Conservation (phyloP, 2,329 filamentous ascomycete species). For the Alternaria sp. region DNA sequence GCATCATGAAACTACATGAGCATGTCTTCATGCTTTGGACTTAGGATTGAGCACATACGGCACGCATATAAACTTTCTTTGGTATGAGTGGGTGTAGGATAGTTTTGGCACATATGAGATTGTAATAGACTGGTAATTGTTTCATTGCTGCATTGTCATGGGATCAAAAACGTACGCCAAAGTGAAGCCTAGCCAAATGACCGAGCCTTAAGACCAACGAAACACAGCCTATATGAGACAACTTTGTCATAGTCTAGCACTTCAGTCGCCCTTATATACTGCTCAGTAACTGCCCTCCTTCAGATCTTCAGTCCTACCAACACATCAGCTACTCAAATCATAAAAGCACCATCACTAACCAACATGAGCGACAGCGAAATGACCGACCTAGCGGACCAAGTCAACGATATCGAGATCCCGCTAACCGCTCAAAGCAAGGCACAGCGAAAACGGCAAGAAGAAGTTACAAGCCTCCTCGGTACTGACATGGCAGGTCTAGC, state of each 20-base stretch:
- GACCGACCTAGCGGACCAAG: background rate
- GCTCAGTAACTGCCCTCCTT: background rate
- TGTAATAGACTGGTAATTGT: background rate
- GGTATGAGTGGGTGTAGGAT: background rate
- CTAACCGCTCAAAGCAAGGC: background rate
- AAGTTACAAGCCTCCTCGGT: background rate
- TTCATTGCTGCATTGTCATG: background rate
- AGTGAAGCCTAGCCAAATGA: background rate
- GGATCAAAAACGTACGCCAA: background rate
- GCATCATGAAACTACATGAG: no score
- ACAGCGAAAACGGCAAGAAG: background rate
- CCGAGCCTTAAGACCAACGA: background rate
- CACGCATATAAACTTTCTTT: background rate
- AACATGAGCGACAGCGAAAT: background rate
- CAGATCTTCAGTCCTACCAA: background rate
- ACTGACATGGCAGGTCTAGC: background rate
- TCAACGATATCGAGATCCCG: background rate
- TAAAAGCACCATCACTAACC: background rate
- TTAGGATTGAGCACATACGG: no score
- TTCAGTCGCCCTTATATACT: background rate
- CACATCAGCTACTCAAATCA: background rate
- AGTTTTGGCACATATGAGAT: background rate
- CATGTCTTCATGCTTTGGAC: no score
- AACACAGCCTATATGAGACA: background rate
- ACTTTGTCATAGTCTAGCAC: background rate